phyloP scores from a whole-genome alignment of 345 rosid genomes.

The Punica granatum region DNA sequence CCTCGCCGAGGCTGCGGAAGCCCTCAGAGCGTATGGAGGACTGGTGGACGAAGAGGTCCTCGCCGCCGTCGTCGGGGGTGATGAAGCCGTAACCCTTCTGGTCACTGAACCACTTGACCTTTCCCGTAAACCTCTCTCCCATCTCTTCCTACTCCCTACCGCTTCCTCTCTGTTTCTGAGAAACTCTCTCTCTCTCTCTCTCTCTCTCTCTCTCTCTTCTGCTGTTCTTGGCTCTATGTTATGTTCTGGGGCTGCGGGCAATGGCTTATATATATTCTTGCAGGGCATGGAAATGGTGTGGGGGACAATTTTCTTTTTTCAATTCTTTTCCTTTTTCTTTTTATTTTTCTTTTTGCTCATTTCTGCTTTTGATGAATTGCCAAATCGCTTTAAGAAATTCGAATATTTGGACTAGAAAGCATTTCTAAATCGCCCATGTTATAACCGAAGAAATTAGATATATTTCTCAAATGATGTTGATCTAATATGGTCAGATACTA shows the following conservation, averaged over 20 bases:
- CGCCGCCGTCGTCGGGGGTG: conserved; percentile 77
- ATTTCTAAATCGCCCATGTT: too few species aligned
- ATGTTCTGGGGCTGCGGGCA: neutral
- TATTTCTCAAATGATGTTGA: too few species aligned
- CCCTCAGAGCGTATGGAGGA: conserved; percentile 74
- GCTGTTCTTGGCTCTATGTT: neutral
- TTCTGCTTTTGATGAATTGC: too few species aligned
- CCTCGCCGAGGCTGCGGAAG: conserved; percentile 55
- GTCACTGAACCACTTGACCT: conserved; percentile 68
- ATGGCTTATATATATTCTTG: neutral
- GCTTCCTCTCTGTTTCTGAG: neutral
- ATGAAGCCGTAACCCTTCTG: conserved; percentile 90
- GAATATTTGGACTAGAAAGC: too few species aligned
- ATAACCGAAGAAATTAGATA: too few species aligned
- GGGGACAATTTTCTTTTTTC: neutral
- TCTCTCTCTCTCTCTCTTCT: neutral
- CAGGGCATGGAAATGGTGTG: neutral
- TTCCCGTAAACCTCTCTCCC: conserved; percentile 47
- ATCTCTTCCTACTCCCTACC: conserved; percentile 8
- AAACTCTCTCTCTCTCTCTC: neutral
- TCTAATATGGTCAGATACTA: too few species aligned
- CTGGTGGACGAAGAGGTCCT: conserved; percentile 85
- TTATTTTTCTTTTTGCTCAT: neutral
- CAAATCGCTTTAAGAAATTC: too few species aligned
- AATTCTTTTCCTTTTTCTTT: neutral